Conservation (phyloP, 1,284 basidiomycete species). For the Microbotryum intermedium region DNA sequence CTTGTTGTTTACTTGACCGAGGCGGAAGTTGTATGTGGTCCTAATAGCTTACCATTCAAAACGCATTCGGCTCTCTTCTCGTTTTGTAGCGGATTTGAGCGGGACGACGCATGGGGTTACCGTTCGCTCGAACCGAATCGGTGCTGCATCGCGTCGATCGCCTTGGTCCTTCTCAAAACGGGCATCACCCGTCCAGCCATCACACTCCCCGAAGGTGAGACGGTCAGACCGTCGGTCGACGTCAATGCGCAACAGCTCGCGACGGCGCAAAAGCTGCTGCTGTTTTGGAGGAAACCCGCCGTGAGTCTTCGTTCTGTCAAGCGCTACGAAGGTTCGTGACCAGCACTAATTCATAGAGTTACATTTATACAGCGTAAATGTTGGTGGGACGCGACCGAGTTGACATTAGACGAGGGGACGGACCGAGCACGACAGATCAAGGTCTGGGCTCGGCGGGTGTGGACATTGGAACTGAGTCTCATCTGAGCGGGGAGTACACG, state of each 20-base stretch:
- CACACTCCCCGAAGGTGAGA: constrained; percentile 1
- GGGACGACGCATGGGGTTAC: constrained; percentile 95
- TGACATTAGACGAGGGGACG: constrained; percentile 59
- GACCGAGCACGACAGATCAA: constrained; percentile 52
- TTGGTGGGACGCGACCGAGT: constrained; percentile 98
- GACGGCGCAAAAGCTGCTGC: constrained; percentile 90
- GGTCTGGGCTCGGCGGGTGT: constrained; percentile 95
- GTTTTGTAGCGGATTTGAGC: constrained; percentile 72
- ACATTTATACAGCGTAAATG: constrained; percentile 68
- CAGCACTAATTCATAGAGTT: background rate
- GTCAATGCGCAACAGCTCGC: constrained; percentile 89
- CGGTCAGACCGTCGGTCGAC: constrained; percentile 46
- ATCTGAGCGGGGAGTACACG: constrained; percentile 6
- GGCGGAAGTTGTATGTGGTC: background rate
- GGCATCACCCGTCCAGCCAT: constrained; percentile 66
- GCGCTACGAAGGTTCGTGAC: constrained; percentile 1
- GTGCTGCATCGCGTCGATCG: constrained; percentile 96
- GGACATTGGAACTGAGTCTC: constrained; percentile 92
- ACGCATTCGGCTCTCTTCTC: background rate
- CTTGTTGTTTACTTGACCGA: background rate
- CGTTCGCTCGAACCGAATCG: constrained; percentile 88
- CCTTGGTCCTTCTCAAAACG: constrained; percentile 92
- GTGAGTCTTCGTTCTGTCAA: constrained; percentile 49
- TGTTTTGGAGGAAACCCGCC: constrained; percentile 99
- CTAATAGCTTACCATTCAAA: background rate